These are phyloP conservation scores for Yarrowia osloensis DNA, from an alignment of 805 yeast genomes.

Conservation along the genomic window DNA sequence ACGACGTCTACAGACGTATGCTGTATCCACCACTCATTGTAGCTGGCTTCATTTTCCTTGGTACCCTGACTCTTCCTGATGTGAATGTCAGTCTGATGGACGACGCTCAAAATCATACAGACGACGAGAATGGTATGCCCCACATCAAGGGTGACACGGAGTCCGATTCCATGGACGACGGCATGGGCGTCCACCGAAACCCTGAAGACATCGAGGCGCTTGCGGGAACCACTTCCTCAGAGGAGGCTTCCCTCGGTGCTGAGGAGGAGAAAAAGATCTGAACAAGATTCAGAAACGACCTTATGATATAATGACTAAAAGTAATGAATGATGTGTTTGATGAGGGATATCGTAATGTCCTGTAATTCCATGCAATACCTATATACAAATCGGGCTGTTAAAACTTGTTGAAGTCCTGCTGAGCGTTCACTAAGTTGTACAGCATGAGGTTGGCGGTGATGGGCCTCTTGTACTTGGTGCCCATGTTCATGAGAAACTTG, in stretches of 20 bases:
- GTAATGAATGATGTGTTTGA: background rate
- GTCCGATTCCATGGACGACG: background rate
- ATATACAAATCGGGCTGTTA: background rate
- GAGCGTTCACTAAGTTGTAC: constrained; percentile 47
- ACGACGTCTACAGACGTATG: constrained; percentile 23
- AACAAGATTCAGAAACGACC: background rate
- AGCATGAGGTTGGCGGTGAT: constrained; percentile 53
- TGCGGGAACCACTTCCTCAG: background rate
- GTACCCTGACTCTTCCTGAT: constrained; percentile 7
- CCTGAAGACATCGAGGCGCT: background rate
- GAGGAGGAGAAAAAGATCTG: constrained; percentile 1
- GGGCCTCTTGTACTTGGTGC: constrained; percentile 47
- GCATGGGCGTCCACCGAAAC: background rate
- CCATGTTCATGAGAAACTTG: constrained; percentile 69
- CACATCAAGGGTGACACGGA: background rate
- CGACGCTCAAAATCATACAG: background rate
- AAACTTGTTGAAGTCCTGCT: background rate
- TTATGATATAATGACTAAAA: background rate
- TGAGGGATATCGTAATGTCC: no score
- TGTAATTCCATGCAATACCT: background rate
- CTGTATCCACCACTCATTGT: constrained; percentile 29
- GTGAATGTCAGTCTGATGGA: background rate
- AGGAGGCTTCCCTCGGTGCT: background rate
- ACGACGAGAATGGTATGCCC: background rate
- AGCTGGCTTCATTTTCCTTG: constrained; percentile 25